phyloP scores from a whole-genome alignment of 2,329 filamentous ascomycete genomes.

The Clathrospora elynae region DNA sequence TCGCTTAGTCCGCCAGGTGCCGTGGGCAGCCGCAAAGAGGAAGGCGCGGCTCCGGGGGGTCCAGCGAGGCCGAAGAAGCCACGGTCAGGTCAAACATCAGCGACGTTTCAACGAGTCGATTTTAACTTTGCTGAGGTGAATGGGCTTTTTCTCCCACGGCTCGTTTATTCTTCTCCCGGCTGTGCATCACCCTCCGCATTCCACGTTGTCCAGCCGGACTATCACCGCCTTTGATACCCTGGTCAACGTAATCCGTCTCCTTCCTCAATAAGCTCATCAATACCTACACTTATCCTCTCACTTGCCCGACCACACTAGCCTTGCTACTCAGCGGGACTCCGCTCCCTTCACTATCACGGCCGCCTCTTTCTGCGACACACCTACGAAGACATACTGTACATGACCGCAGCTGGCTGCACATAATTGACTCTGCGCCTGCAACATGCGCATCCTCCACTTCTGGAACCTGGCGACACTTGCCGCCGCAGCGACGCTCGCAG shows the following conservation, averaged over 20 bases:
- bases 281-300: constrained; percentile 5
- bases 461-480: constrained; percentile 43
- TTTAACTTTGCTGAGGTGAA: neutral
- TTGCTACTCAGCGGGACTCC: constrained; percentile 3
- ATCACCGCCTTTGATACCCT: constrained; percentile 4
- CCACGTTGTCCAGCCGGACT: neutral
- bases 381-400: constrained; percentile 12
- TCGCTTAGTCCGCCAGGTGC: constrained; percentile 1
- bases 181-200: neutral
- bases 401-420: constrained; percentile 23
- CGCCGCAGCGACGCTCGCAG: constrained; percentile 32
- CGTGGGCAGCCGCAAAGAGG: constrained; percentile 4
- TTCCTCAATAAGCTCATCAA: constrained; percentile 25
- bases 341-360: neutral
- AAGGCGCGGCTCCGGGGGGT: constrained; percentile 3
- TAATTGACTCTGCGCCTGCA: constrained; percentile 15
- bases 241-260: constrained; percentile 14
- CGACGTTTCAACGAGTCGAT: constrained; percentile 9
- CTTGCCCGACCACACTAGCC: constrained; percentile 16
- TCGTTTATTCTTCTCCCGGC: constrained; percentile 9
- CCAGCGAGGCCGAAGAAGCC: constrained; percentile 2
- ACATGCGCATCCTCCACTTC: constrained; percentile 55
- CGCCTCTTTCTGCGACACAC: constrained; percentile 2
- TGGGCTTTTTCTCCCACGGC: neutral
- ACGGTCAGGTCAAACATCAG: constrained; percentile 8